These are phyloP conservation scores for Crepidotus variabilis DNA, from an alignment of 768 basidiomycete genomes.

Conservation along the genomic window DNA sequence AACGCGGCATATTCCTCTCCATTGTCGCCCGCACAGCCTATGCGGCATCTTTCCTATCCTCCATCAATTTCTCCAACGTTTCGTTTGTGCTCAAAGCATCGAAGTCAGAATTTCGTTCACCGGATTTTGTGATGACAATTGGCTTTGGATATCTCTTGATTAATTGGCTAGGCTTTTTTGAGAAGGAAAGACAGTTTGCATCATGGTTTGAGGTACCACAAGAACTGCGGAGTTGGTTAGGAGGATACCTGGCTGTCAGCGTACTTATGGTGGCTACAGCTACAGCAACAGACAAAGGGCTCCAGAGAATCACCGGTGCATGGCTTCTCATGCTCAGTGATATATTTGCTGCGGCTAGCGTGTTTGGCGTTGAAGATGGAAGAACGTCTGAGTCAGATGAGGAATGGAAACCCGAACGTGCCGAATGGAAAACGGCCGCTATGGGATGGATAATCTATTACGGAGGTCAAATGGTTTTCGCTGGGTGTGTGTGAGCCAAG, in stretches of 20 bases:
- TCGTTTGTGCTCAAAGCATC: constrained; percentile 1
- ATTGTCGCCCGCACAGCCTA: constrained; percentile 20
- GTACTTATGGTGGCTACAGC: constrained; percentile 22
- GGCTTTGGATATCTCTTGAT: constrained; percentile 10
- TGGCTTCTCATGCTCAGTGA: constrained; percentile 24
- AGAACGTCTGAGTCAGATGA: not conserved
- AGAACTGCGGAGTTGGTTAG: constrained; percentile 14
- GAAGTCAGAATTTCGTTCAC: constrained; percentile 7
- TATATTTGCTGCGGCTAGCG: constrained; percentile 19
- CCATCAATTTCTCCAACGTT: not conserved
- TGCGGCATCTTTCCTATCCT: constrained; percentile 10
- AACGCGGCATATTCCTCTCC: constrained; percentile 18
- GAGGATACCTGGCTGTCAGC: constrained; percentile 16
- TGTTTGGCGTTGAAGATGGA: constrained; percentile 11
- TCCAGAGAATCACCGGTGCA: constrained; percentile 16
- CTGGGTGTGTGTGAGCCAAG: constrained; percentile 14
- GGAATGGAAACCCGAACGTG: constrained; percentile 2
- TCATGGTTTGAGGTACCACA: constrained; percentile 15
- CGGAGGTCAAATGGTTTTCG: constrained; percentile 19
- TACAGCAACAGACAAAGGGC: constrained; percentile 21
- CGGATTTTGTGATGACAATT: constrained; percentile 12
- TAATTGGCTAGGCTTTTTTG: constrained; percentile 19
- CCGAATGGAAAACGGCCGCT: constrained; percentile 18
- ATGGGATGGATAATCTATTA: constrained; percentile 22
- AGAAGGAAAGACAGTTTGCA: constrained; percentile 3